These are phyloP conservation scores for Colletotrichum sansevieriae DNA, from an alignment of 2,329 filamentous ascomycete species.

Conservation along the genomic window DNA sequence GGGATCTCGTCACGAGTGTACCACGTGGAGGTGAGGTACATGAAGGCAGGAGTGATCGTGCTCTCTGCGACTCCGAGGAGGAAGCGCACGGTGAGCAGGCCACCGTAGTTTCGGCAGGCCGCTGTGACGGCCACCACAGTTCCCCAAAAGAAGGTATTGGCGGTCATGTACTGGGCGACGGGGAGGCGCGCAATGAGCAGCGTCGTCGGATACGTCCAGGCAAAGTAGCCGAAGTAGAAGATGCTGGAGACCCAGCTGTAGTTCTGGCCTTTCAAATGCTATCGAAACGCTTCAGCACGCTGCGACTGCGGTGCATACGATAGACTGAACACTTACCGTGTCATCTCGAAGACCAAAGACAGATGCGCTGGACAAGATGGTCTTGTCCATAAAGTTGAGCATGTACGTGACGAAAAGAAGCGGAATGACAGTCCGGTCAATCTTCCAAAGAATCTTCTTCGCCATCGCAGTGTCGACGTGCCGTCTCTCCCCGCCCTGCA, in stretches of 20 bases:
- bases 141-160: slow-evolving; percentile 65
- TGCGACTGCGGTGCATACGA: no score
- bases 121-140: slow-evolving; percentile 59
- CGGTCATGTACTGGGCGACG: slow-evolving; percentile 60
- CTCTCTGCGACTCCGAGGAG: slow-evolving; percentile 68
- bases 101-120: slow-evolving; percentile 61
- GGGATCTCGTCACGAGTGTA: slow-evolving; percentile 70
- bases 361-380: slow-evolving; percentile 66
- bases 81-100: slow-evolving; percentile 64
- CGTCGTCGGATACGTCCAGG: slow-evolving; percentile 64
- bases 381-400: slow-evolving; percentile 74
- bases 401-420: slow-evolving; percentile 70
- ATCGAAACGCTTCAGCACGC: slow-evolving; percentile 53
- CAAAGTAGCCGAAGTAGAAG: slow-evolving; percentile 60
- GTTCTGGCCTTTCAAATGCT: slow-evolving; percentile 67
- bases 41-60: slow-evolving; percentile 66
- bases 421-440: slow-evolving; percentile 67
- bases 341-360: slow-evolving; percentile 69
- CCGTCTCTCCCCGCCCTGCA: slow-evolving; percentile 25
- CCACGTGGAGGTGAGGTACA: slow-evolving; percentile 69
- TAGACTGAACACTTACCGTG: slow-evolving; percentile 47
- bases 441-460: slow-evolving; percentile 63
- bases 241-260: slow-evolving; percentile 61
- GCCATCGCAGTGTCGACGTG: slow-evolving; percentile 44
- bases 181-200: slow-evolving; percentile 62